A percentile compares a stretch with the other conserved stretches of the same genome.
Evolutionary conservation across 169 alveolate genomes (phyloP).

Genomic region (Cardiosporidium cionae): DNA sequence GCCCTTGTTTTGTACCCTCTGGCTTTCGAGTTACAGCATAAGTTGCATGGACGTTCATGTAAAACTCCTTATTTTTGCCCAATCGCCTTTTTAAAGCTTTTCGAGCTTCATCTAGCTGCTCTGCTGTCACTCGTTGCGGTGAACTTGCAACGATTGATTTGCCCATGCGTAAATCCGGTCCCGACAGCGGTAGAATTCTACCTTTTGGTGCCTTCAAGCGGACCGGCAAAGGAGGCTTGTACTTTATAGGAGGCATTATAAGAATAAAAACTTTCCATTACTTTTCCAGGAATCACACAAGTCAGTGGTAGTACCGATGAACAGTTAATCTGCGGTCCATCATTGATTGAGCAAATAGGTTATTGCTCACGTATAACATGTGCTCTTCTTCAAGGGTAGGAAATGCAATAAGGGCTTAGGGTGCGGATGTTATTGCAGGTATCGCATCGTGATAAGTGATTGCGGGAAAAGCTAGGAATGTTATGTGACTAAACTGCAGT

Average conservation of each 20-base stretch:
- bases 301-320: too few relatives aligned
- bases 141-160: slow-evolving; percentile 26
- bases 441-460: too few relatives aligned
- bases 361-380: too few relatives aligned
- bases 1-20: slow-evolving; percentile 31
- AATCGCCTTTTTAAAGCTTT: slow-evolving; percentile 10
- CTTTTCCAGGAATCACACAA: too few relatives aligned
- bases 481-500: too few relatives aligned
- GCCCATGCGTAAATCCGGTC: slow-evolving; percentile 23
- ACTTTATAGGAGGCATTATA: slow-evolving; percentile 14
- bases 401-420: too few relatives aligned
- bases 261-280: too few relatives aligned
- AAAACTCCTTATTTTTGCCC: slow-evolving; percentile 21
- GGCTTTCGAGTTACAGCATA: slow-evolving; percentile 30
- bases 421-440: too few relatives aligned
- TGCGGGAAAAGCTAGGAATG: too few relatives aligned
- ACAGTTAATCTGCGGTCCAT: too few relatives aligned
- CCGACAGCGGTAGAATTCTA: slow-evolving; percentile 19
- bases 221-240: slow-evolving; percentile 25
- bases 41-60: slow-evolving; percentile 19
- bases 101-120: slow-evolving; percentile 34
- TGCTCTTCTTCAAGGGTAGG: too few relatives aligned
- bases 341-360: too few relatives aligned
- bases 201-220: slow-evolving; percentile 32
- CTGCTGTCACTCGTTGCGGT: slow-evolving; percentile 31